Base-by-base conservation (phyloP, 2,329 filamentous ascomycete species). In the Spiromastix sp. region DNA sequence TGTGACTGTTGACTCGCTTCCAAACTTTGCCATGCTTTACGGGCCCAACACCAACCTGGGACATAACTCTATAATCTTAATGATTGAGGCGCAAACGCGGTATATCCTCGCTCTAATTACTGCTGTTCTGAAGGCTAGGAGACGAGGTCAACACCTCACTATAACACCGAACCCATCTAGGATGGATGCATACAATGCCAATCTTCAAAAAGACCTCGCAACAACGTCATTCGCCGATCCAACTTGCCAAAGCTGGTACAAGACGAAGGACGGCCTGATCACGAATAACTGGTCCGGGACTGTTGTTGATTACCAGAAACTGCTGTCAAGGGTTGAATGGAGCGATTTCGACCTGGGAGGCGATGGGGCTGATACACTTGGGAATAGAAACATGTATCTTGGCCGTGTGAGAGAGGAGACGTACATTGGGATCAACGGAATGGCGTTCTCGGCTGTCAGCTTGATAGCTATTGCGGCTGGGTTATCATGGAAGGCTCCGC, bases 31-130 rank as follows among this genome's bases (percentile, higher is more conserved):
- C 30, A 70, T 74, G 61, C 58, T 75, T 32, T 75, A 74, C 49
- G 72, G 72, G 1, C 72, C 70, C 3, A 76, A 74, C 49, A 74
- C 69, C 2, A 70, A 68, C 34, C 56, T 68, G 36, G 72, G 68
- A 0, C 68, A 72, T 48, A 74, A 72, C 41, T 66, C 60, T 36
- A 75, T 76, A 44, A 70, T 76, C 42, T 57, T 75, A n/a, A 77
- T 75, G 71, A 73, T 76, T 41, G 72, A 77, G 47, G 64, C 71
- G 2, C 72, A 77, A 44, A 63, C 59, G 3, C 61, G 66, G 2
- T 76, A 75, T 46, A 63, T 76, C 38, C 70, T 65, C 39, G 57
- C 56, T 0, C 43, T 77, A 22, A 63, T 77, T 30, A 47, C 48
- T 0, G 59, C 66, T 5, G 61, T 77, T 1, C 57, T 74, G 1